Evolutionary conservation across 2,329 filamentous ascomycete genomes (phyloP).

Genomic region (Penicillium sp.): DNA sequence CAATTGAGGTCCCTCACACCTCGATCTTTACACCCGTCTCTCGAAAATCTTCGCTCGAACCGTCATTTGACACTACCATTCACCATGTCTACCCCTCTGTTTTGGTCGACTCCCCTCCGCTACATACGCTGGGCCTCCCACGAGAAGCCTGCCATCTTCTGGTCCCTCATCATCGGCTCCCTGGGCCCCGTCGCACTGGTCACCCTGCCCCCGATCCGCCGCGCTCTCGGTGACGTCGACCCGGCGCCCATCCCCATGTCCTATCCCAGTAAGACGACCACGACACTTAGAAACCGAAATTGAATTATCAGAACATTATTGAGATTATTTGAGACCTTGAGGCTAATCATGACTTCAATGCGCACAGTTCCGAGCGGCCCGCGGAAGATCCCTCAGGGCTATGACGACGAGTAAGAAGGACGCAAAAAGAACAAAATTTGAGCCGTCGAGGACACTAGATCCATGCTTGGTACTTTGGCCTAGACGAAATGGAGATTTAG

Average conservation of each 20-base stretch:
- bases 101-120: constrained; percentile 77
- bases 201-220: constrained; percentile 68
- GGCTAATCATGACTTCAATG: constrained; percentile 12
- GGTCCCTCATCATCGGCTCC: constrained; percentile 69
- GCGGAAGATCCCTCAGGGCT: constrained; percentile 45
- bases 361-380: constrained; percentile 44
- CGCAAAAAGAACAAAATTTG: constrained; percentile 6
- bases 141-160: constrained; percentile 89
- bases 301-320: background rate
- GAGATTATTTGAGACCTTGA: background rate
- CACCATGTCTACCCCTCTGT: constrained; percentile 59
- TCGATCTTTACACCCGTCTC: constrained; percentile 3
- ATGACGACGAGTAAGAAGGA: constrained; percentile 41
- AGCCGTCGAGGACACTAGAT: constrained; percentile 8
- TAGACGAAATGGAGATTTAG: constrained; percentile 4
- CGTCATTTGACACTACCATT: constrained; percentile 16
- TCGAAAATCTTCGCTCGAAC: constrained; percentile 24
- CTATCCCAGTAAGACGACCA: constrained; percentile 73
- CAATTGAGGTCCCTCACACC: constrained; percentile 1
- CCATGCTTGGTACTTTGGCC: constrained; percentile 2
- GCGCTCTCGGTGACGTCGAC: constrained; percentile 67
- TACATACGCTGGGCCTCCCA: constrained; percentile 86
- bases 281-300: no score
- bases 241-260: constrained; percentile 73
- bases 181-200: constrained; percentile 67